Evolutionary conservation across 352 stramenopile species (phyloP), one percentile per base, ranked within the genome.

Genomic region (Pythium utonaiense): DNA sequence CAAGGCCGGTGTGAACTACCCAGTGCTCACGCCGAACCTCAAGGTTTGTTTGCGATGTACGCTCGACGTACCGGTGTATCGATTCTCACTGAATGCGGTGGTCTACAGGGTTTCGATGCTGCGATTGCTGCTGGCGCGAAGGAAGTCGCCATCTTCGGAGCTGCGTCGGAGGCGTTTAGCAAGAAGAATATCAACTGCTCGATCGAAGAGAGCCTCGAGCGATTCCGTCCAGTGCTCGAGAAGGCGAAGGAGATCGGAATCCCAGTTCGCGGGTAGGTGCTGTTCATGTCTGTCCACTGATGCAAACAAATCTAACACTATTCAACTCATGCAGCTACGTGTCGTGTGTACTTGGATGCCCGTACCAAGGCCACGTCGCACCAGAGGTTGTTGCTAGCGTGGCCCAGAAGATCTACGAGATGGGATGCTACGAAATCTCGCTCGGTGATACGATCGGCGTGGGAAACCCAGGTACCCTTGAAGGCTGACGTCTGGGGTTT

Each of bases 101-200:
- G 7, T 42, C 14, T 25, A 1, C 30, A 95, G 83, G 87, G 89
- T 3, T 96, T 98, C 54, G 75, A 98, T 19, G 71, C 70, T 53
- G 94, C 95, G 12, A 62, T 97, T 8, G 78, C 82, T 27, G 84
- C 85, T 49, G 77, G 81, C n/a, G 88, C 87, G 4, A 75, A 95
- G 47, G 93, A 98, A 70, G 93, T 99, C 33, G 93, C 96, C 12
- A 96, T 99, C 60, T 99, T 99, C 66, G 95, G 77, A 8, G 92
- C 96, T 0, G 96, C 96, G 6, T 98, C 93, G 13, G 96, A 99
- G 61, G 74, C 78, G 22, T 99, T 99, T 67, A 98, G 90, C 38
- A 75, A 91, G 53, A 95, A 94, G 70, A 99, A 99, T 66, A 98
- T 98, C 66, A 98, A 98, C 73, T 98, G 96, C 66, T 97, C 80